Evolutionary conservation across 331 rosid genomes (phyloP).

Genomic region (Cydonia oblonga): DNA sequence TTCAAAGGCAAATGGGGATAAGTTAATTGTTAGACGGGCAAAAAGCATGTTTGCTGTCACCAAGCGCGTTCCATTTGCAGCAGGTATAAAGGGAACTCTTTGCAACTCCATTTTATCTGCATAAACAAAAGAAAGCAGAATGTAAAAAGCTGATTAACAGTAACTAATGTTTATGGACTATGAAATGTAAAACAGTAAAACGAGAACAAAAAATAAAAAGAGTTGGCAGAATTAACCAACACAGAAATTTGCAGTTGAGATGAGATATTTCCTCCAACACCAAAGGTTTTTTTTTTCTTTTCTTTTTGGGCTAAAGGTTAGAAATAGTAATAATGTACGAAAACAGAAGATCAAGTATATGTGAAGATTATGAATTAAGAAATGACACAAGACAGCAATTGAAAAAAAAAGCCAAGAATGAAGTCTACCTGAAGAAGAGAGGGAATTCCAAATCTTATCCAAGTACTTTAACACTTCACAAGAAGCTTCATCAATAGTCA

Average conservation of each 20-base stretch:
- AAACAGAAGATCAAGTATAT: not conserved
- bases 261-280: not conserved
- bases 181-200: not conserved
- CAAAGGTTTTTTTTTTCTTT: not conserved
- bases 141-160: not conserved
- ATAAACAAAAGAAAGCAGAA: conserved; percentile 15
- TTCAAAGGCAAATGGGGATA: conserved; percentile 96
- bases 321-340: not conserved
- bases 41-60: conserved; percentile 71
- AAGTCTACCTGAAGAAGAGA: conserved; percentile 67
- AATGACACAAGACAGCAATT: not conserved
- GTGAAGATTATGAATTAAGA: not conserved
- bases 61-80: conserved; percentile 92
- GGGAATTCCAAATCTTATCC: conserved; percentile 70
- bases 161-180: not conserved
- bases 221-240: not conserved
- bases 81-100: conserved; percentile 77
- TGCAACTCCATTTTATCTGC: conserved; percentile 61
- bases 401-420: not conserved
- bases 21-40: conserved; percentile 69
- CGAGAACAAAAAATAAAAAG: not conserved
- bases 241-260: not conserved
- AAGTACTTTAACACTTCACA: conserved; percentile 78
- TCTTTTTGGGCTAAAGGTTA: not conserved
- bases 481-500: conserved; percentile 78